These are phyloP conservation scores for Pseudogymnoascus sp. DNA, from an alignment of 2,329 filamentous ascomycete genomes.

Conservation along the genomic window DNA sequence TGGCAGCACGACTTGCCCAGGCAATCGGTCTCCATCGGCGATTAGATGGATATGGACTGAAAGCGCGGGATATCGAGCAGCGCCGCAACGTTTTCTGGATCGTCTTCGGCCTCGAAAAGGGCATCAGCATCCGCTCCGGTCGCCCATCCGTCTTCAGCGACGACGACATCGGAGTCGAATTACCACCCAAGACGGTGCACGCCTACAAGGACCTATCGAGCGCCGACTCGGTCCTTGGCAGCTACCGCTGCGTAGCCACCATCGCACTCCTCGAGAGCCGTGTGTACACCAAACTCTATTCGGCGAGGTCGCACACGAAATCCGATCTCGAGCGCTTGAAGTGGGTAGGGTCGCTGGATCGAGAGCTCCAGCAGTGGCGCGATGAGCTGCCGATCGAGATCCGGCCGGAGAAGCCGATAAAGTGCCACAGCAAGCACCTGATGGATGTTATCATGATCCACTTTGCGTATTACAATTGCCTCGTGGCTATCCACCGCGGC, in stretches of 20 bases:
- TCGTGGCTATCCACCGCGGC: conserved; percentile 18
- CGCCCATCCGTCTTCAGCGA: conserved; percentile 22
- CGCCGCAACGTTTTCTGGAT: conserved; percentile 23
- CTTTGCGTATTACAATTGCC: conserved; percentile 19
- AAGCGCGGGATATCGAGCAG: conserved; percentile 16
- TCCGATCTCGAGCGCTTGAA: conserved; percentile 18
- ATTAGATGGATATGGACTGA: conserved; percentile 15
- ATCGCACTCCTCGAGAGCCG: conserved; percentile 19
- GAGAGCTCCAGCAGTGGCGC: conserved; percentile 20
- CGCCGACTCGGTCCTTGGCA: background rate
- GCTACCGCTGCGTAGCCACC: conserved; percentile 11
- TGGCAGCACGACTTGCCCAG: conserved; percentile 16
- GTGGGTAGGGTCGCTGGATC: conserved; percentile 18
- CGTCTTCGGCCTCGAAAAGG: conserved; percentile 18
- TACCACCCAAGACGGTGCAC: conserved; percentile 16
- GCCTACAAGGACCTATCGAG: conserved; percentile 12
- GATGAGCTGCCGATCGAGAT: conserved; percentile 20
- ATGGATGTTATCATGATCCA: conserved; percentile 20
- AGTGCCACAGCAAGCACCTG: conserved; percentile 16
- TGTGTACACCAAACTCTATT: conserved; percentile 21
- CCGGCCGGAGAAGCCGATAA: conserved; percentile 18
- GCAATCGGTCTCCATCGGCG: conserved; percentile 20
- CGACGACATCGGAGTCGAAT: conserved; percentile 21
- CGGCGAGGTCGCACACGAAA: conserved; percentile 19
- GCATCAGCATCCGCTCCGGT: conserved; percentile 15